Evolutionary conservation across 768 basidiomycete species (phyloP), one percentile per base, ranked within the genome.

Genomic region (Boletus tylopilopsis): DNA sequence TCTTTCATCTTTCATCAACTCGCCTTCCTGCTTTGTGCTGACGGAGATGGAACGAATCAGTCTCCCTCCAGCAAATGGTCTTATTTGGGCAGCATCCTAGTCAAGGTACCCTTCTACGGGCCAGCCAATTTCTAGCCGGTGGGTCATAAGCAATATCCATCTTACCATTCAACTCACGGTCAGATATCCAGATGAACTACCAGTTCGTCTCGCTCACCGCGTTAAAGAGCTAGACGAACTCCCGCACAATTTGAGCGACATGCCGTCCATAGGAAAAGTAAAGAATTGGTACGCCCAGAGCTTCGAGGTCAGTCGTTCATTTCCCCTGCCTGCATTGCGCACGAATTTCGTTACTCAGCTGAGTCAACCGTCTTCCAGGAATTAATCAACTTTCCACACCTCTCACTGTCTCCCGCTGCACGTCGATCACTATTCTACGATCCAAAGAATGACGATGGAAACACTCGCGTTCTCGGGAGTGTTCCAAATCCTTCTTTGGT

Each of bases 261-360:
- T 96, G 95, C 83, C 87, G 0, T 89, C 87, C 33, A 97, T 99
- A 56, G 81, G 84, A 50, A 94, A 90, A 64, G 90, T 99, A 51
- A 94, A 94, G 73, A 87, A 95, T 62, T 99, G 96, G 96, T 99
- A 99, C 68, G 95, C 95, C 1, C 92, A 98, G 73, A 92, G 90
- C 15, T 98, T 99, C 68, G 90, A 98, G 80, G 95, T 94, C 45
- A 44, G 84, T 56, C 27, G 25, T 35, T 16, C 9, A 22, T 13
- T n/a, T 16, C 29, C 15, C 29, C 16, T 19, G 15, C 32, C 18
- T 23, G 11, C 16, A 37, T 29, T 21, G 21, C 37, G 48, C 15
- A 24, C 18, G 46, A 44, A 16, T 16, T n/a, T 22, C 16, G 24
- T 27, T 36, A 35, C 57, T 56, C 21, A 57, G 24, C 6, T 23